These are phyloP conservation scores for Citrus trifoliata DNA, from an alignment of 345 rosid species.

Conservation along the genomic window DNA sequence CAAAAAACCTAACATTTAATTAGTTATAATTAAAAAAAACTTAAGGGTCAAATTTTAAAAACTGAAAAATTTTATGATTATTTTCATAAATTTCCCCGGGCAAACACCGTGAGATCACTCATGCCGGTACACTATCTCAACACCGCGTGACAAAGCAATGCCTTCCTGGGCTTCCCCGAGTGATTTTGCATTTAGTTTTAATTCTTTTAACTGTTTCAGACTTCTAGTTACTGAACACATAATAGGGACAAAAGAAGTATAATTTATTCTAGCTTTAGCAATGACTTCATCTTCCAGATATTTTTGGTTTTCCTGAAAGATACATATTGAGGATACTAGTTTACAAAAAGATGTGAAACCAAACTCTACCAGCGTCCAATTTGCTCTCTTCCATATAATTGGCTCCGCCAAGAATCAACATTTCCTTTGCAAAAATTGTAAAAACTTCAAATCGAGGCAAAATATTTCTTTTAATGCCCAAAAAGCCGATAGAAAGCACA, in stretches of 20 bases:
- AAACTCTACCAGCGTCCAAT: not conserved
- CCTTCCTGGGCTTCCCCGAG: too few species aligned
- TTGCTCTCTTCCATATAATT: not conserved
- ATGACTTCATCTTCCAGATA: not conserved
- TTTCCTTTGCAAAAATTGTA: not conserved
- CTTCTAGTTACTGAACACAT: too few species aligned
- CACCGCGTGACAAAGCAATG: too few species aligned
- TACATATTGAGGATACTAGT: not conserved
- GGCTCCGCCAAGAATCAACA: not conserved
- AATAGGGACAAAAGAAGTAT: too few species aligned
- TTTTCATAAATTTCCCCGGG: too few species aligned
- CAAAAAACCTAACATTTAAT: fast-evolving
- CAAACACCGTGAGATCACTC: too few species aligned
- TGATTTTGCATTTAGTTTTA: too few species aligned
- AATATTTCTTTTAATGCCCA: not conserved
- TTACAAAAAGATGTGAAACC: not conserved
- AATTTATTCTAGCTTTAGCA: not conserved
- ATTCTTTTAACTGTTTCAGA: too few species aligned
- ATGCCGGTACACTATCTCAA: too few species aligned
- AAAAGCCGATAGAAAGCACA: not conserved
- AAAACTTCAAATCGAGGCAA: not conserved
- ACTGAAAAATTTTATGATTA: too few species aligned
- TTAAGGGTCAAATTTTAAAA: too few species aligned
- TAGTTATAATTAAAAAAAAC: too few species aligned
- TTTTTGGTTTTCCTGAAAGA: not conserved